phyloP scores from a whole-genome alignment of 2,329 filamentous ascomycete genomes.

The Celoporthe dispersa region DNA sequence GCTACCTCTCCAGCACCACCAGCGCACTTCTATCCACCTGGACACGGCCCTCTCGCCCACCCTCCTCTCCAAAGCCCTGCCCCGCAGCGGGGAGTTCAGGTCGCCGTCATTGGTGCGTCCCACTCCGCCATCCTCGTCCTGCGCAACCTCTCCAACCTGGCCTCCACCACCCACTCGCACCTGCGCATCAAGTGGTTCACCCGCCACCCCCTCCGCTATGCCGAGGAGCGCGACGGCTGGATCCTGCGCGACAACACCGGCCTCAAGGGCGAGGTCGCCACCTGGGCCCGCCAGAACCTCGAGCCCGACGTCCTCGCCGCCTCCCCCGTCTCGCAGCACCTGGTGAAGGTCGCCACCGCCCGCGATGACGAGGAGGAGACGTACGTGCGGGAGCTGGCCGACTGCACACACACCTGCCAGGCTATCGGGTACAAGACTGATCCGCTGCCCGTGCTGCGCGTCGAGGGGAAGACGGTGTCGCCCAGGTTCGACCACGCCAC shows the following conservation, averaged over 20 bases:
- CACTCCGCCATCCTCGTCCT: constrained; percentile 67
- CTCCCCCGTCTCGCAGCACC: constrained; percentile 50
- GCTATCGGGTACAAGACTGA: constrained; percentile 62
- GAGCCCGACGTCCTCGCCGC: constrained; percentile 53
- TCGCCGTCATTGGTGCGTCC: constrained; percentile 65
- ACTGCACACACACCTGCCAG: constrained; percentile 58
- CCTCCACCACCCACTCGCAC: constrained; percentile 53
- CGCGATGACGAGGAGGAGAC: constrained; percentile 47
- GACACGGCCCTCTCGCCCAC: constrained; percentile 61
- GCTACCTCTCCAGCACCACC: constrained; percentile 46
- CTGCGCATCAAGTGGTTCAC: constrained; percentile 66
- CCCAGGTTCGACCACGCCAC: constrained; percentile 40
- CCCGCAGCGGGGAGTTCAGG: constrained; percentile 41
- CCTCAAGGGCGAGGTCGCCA: constrained; percentile 63
- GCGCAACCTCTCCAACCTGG: constrained; percentile 61
- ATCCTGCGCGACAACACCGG: constrained; percentile 69
- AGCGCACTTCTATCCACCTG: constrained; percentile 48
- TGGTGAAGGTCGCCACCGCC: constrained; percentile 51
- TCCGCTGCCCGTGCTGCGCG: constrained; percentile 51
- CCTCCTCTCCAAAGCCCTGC: constrained; percentile 42
- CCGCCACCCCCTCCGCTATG: constrained; percentile 63
- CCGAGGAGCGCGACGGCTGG: constrained; percentile 65
- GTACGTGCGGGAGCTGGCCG: constrained; percentile 51
- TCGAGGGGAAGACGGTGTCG: constrained; percentile 34
- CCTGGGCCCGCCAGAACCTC: constrained; percentile 62